Base-by-base conservation (phyloP, 805 yeast genomes). In the Yarrowia deformans region DNA sequence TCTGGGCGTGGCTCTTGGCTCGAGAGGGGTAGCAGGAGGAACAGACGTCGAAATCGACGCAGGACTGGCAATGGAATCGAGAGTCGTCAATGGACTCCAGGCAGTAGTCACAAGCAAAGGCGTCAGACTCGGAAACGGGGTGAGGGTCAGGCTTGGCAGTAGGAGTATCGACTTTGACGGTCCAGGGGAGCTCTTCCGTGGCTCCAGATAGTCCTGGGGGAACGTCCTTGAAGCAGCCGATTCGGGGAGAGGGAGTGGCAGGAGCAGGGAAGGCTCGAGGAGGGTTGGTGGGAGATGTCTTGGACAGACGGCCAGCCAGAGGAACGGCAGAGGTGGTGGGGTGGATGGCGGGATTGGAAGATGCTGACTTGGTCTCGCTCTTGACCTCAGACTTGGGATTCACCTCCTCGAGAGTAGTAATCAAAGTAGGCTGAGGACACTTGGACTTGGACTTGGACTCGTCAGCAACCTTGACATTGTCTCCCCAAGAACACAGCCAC, bases 31-130 rank as follows among this genome's bases (percentile, higher is more conserved):
- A 63, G 32, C 68, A 63, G 14, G 46, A 23, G 8, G 78, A 78
- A 74, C 89, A 86, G 64, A 85, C 76, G 74, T 86, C 88, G 74
- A 77, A 82, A 72, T 85, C 82, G 9, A 74, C 72, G 73, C 89
- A 85, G 13, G 78, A 77, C 63, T 82, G 74, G 72, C 89, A 85
- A 69, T 79, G 80, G 76, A 78, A 85, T 54, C 88, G 80, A 5
- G 75, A 74, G 1, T 87, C 87, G 34, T 49, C 70, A 61, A 80
- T 77, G 45, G 64, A 32, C 4, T 67, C 46, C 3, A 63, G 37
- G 23, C 68, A 63, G 48, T 63, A 63, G 48, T 63, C 68, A 18
- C 68, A 63, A 1, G 12, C 46, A 23, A 48, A 63, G 3, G 45
- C 19, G 8, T 63, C 68, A 3, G 23, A 3, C 1, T 60, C 52